Evolutionary conservation across 768 basidiomycete species (phyloP).

Genomic region (Stropharia rugosoannulata): DNA sequence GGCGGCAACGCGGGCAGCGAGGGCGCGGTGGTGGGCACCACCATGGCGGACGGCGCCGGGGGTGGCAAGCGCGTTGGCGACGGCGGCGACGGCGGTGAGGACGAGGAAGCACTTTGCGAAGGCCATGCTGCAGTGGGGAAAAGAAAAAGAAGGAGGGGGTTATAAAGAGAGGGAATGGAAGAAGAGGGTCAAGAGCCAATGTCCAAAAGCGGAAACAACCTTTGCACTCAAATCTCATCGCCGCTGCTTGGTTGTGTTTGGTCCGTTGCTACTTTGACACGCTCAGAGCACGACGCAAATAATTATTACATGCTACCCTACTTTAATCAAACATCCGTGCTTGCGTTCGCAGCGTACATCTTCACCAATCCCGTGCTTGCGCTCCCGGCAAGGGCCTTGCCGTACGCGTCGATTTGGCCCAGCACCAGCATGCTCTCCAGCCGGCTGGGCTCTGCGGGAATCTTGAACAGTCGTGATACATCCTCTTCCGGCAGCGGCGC

Average conservation of each 20-base stretch:
- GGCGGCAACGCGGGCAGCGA: slow-evolving; percentile 43
- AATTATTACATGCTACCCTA: slow-evolving; percentile 9
- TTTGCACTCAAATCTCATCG: neutral
- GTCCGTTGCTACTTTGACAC: slow-evolving; percentile 4
- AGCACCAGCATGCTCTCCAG: slow-evolving; percentile 84
- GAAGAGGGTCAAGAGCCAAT: neutral
- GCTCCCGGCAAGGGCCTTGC: slow-evolving; percentile 69
- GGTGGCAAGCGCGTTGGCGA: slow-evolving; percentile 35
- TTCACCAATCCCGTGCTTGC: slow-evolving; percentile 72
- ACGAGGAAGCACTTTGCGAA: slow-evolving; percentile 43
- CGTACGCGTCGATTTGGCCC: slow-evolving; percentile 86
- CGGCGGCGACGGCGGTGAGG: slow-evolving; percentile 40
- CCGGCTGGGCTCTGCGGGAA: slow-evolving; percentile 84
- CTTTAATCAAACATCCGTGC: slow-evolving; percentile 18
- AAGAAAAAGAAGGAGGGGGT: slow-evolving; percentile 7
- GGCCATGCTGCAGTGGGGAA: slow-evolving; percentile 31
- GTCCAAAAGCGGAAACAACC: slow-evolving; percentile 1
- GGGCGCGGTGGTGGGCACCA: slow-evolving; percentile 37
- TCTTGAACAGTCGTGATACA: slow-evolving; percentile 80
- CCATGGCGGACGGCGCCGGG: slow-evolving; percentile 37
- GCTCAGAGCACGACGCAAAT: slow-evolving; percentile 5
- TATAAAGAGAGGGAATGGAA: slow-evolving; percentile 14
- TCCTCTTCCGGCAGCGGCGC: slow-evolving; percentile 88
- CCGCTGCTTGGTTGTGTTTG: slow-evolving; percentile 14
- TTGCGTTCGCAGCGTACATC: slow-evolving; percentile 67